Evolutionary conservation across 1,284 basidiomycete species (phyloP).

Genomic region (Ceratobasidium sp.): DNA sequence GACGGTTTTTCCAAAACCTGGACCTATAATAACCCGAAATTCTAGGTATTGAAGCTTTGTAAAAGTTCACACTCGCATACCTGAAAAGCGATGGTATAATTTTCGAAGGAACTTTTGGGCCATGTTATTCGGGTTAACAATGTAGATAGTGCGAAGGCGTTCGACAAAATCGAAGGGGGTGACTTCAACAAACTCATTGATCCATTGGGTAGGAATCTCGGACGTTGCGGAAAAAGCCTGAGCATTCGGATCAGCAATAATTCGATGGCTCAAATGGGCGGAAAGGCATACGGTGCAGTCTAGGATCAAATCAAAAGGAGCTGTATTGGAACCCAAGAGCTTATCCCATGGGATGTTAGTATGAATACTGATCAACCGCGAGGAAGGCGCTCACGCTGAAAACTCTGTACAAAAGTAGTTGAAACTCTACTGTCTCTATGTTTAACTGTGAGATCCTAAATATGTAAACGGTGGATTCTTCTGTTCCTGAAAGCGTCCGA

Average conservation of each 20-base stretch:
- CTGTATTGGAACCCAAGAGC: conserved; percentile 51
- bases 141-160: conserved; percentile 65
- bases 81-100: conserved; percentile 74
- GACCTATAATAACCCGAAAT: conserved; percentile 53
- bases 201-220: conserved; percentile 82
- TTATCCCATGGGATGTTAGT: conserved; percentile 76
- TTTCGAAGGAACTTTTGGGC: conserved; percentile 78
- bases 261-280: background rate
- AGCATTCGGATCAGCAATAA: background rate
- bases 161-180: conserved; percentile 72
- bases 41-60: conserved; percentile 14
- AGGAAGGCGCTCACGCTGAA: conserved; percentile 64
- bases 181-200: conserved; percentile 80
- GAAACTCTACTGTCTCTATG: conserved; percentile 84
- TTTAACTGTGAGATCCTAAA: conserved; percentile 59
- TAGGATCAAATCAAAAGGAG: conserved; percentile 74
- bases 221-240: conserved; percentile 70
- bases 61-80: conserved; percentile 53
- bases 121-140: conserved; percentile 81
- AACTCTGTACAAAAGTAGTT: conserved; percentile 82
- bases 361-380: conserved; percentile 67
- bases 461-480: conserved; percentile 55
- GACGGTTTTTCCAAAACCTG: conserved; percentile 61
- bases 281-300: conserved; percentile 68
- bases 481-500: conserved; percentile 41